Conservation (phyloP, 1,139 yeast species). For the Saccharomyces hybrid region DNA sequence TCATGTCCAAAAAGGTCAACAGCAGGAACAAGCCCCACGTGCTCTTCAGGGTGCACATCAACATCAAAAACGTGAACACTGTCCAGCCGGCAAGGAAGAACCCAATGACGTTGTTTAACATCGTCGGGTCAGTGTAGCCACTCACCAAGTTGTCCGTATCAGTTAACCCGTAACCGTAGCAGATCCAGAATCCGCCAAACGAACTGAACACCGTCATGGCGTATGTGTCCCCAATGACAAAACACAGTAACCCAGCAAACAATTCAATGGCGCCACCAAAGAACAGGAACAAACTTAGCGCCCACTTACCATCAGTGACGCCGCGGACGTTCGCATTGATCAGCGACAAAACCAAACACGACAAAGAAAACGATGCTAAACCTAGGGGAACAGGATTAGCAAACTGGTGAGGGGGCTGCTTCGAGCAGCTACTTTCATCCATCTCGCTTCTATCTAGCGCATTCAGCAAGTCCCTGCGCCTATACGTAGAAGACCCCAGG, state of each 20-base stretch:
- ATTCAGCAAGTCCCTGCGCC: constrained; percentile 44
- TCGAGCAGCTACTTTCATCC: constrained; percentile 43
- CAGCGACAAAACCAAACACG: constrained; percentile 39
- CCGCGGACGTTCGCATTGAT: constrained; percentile 48
- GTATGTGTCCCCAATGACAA: constrained; percentile 57
- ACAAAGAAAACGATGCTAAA: constrained; percentile 48
- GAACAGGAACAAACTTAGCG: constrained; percentile 46
- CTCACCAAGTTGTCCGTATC: constrained; percentile 49
- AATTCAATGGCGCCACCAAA: constrained; percentile 60
- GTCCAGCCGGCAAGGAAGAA: constrained; percentile 59
- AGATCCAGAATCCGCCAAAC: constrained; percentile 72
- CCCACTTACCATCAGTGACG: constrained; percentile 40
- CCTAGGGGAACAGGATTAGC: constrained; percentile 63
- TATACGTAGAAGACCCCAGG: constrained; percentile 56
- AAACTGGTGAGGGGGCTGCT: constrained; percentile 18
- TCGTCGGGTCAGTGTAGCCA: constrained; percentile 40
- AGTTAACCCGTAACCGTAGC: constrained; percentile 51
- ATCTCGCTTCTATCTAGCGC: constrained; percentile 56
- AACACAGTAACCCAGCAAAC: constrained; percentile 60
- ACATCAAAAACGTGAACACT: constrained; percentile 51
- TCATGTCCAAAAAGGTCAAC: constrained; percentile 46
- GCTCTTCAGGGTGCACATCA: constrained; percentile 53
- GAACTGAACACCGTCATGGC: constrained; percentile 59
- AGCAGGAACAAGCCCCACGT: constrained; percentile 54
- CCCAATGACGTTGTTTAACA: constrained; percentile 47